phyloP scores from a whole-genome alignment of 2,329 filamentous ascomycete genomes.

The Botrytis fragariae region DNA sequence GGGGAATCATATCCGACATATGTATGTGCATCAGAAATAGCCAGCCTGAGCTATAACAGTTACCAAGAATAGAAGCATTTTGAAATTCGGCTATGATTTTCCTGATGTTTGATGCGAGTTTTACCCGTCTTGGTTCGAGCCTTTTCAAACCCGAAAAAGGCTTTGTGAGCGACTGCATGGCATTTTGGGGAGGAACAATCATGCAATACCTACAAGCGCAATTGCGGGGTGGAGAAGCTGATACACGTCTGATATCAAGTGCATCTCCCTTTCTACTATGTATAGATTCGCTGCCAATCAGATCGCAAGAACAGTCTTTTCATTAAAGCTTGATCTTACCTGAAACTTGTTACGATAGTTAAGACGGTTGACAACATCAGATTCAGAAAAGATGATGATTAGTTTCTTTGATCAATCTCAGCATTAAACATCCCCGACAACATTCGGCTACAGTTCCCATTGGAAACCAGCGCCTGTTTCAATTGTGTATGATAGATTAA shows the following conservation, averaged over 20 bases:
- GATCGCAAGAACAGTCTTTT: neutral
- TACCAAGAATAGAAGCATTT: neutral
- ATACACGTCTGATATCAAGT: neutral
- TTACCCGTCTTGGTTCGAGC: neutral
- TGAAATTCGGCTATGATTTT: neutral
- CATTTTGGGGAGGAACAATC: neutral
- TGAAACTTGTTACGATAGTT: neutral
- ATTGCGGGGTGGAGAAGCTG: neutral
- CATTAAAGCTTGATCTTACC: neutral
- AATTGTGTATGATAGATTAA: neutral
- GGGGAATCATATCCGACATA: neutral
- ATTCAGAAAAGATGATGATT: neutral
- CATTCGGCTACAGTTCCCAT: neutral
- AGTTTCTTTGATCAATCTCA: too few species aligned
- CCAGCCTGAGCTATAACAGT: neutral
- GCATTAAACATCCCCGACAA: neutral
- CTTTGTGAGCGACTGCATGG: neutral
- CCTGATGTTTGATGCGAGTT: neutral
- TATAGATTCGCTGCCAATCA: neutral
- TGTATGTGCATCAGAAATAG: neutral
- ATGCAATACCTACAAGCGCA: neutral
- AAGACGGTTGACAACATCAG: neutral
- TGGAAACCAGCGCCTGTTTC: neutral
- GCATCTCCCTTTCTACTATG: neutral
- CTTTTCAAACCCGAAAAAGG: neutral